Base-by-base conservation (phyloP, 2,329 filamentous ascomycete species). In the Diplodia seriata region DNA sequence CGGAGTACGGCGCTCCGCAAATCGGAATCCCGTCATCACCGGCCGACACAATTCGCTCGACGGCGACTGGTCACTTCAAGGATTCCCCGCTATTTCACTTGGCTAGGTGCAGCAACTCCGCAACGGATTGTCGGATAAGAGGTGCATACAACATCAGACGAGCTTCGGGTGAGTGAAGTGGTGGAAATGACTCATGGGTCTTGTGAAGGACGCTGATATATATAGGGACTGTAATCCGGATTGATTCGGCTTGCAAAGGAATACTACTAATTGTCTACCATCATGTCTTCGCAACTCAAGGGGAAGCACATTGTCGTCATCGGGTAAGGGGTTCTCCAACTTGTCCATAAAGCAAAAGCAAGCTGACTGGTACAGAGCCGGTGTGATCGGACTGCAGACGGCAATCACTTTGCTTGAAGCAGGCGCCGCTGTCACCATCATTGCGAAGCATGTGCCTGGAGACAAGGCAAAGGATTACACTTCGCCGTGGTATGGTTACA, bases 311-410 rank as follows among this genome's bases (percentile, higher is more conserved):
- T 68, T 20, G 66, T 55, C 20, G 49, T 68, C 20, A 68, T 68
- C 15, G 66, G 66, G 66, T 68, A 38, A 9, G 66, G 5, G 1
- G 2, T 23, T 14, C 20, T 20, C 7, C 9, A 11, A 33, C 26
- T 47, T 23, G 2, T 11, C 12, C 15, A 2, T 15, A 8, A 40
- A 43, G 15, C 1, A 6, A 23, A 1, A 15, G 1, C 11, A 20
- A 11, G 66, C 40, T 62, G 36, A 62, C 26, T 29, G 14, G n/a
- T 14, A 31, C 38, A 79, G 83, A n/a, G 82, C 81, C 6, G 82
- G 83, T 1, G 78, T 85, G 4, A 81, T 80, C 12, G 82, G 81
- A 20, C 78, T 85, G 3, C 82, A 83, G 69, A 81, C 79, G 15
- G 78, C 82, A 4, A 70, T 82, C n/a, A 75, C 76, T 33, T 75